Evolutionary conservation across 1,284 basidiomycete species (phyloP).

Genomic region (Vanrija humicola): DNA sequence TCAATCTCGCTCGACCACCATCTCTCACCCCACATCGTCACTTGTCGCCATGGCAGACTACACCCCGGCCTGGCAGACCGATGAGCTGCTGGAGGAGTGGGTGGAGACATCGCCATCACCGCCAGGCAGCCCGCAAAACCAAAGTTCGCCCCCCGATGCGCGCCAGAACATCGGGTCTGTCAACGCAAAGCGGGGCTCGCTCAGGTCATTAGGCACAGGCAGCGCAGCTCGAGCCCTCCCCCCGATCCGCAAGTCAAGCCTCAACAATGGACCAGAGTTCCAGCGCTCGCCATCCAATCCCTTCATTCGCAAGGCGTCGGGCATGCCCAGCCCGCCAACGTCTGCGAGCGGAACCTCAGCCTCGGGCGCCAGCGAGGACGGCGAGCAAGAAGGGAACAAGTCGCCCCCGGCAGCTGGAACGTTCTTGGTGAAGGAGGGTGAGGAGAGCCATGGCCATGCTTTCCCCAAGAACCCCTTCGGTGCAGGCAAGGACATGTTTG

Average conservation of each 20-base stretch:
- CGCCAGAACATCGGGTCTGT: conserved; percentile 14
- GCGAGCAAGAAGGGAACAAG: neutral
- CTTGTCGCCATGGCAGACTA: conserved; percentile 17
- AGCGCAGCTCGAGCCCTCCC: conserved; percentile 35
- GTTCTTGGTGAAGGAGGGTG: conserved; percentile 71
- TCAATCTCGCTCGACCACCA: neutral
- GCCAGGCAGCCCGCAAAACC: conserved; percentile 61
- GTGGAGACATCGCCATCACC: conserved; percentile 54
- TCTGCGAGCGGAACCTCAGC: conserved; percentile 1
- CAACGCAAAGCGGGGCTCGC: conserved; percentile 37
- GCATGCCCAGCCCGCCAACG: conserved; percentile 18
- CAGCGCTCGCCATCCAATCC: conserved; percentile 13
- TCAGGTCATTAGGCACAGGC: conserved; percentile 32
- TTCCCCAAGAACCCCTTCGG: conserved; percentile 37
- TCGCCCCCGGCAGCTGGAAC: conserved; percentile 56
- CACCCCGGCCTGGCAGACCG: conserved; percentile 68
- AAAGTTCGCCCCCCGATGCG: conserved; percentile 22
- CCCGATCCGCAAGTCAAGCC: conserved; percentile 1
- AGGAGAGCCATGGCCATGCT: conserved; percentile 54
- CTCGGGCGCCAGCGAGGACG: conserved; percentile 1
- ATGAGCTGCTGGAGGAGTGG: conserved; percentile 75
- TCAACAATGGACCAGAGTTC: conserved; percentile 2
- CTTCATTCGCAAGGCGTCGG: conserved; percentile 9
- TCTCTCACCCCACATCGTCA: conserved; percentile 3
- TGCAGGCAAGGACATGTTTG: conserved; percentile 69